These are phyloP conservation scores for Fusarium sp. DNA, from an alignment of 2,329 filamentous ascomycete species.

Conservation along the genomic window DNA sequence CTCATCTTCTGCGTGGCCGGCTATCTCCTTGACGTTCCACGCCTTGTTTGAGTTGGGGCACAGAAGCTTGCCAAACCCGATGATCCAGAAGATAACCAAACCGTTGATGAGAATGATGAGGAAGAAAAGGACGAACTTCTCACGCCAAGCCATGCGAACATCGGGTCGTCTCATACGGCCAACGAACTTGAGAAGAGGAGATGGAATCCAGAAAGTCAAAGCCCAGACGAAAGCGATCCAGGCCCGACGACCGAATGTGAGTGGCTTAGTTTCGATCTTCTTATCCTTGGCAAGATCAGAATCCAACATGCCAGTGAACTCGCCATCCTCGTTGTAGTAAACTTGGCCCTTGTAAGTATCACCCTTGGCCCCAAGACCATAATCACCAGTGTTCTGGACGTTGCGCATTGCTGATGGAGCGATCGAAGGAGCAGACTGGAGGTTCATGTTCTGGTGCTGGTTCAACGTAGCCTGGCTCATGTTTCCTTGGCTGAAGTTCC, in stretches of 20 bases:
- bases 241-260: constrained; percentile 73
- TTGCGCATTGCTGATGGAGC: constrained; percentile 71
- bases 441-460: constrained; percentile 56
- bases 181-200: constrained; percentile 80
- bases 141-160: constrained; percentile 96
- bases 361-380: constrained; percentile 88
- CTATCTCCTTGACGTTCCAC: constrained; percentile 80
- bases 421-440: constrained; percentile 68
- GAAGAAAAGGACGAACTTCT: constrained; percentile 87
- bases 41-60: constrained; percentile 94
- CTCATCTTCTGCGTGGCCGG: constrained; percentile 77
- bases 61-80: constrained; percentile 84
- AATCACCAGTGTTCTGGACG: constrained; percentile 76
- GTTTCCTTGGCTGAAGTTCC: constrained; percentile 69
- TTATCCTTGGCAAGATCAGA: constrained; percentile 83
- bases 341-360: constrained; percentile 80
- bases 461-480: constrained; percentile 66
- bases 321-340: constrained; percentile 79
- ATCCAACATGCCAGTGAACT: constrained; percentile 78
- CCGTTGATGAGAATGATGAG: constrained; percentile 87
- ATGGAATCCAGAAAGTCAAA: constrained; percentile 95
- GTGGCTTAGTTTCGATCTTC: constrained; percentile 77
- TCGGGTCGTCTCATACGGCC: constrained; percentile 98
- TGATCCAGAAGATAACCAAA: constrained; percentile 90
- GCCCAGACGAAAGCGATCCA: constrained; percentile 90